Evolutionary conservation across 192 early-diverging fungal genomes (phyloP), one percentile per base, ranked within the genome.

Genomic region (Backusella mclennaniae): DNA sequence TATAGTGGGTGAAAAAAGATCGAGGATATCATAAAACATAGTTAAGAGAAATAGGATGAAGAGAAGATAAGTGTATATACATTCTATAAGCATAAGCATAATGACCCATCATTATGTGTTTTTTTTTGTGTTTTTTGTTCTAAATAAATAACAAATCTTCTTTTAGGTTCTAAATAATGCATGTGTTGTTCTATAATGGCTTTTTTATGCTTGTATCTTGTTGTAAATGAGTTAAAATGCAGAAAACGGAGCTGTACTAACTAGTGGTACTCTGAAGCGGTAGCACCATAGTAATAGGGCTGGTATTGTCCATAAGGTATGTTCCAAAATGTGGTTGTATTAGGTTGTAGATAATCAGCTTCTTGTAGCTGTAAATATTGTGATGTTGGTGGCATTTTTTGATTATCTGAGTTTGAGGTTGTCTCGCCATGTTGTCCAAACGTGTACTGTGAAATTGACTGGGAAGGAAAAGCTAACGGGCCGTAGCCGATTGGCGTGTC

Each of bases 401-500:
- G 56, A 23, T 14, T 0, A 11, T 63, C 56, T 63, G 56, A 3
- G 8, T 63, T 63, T 29, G 56, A 63, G 56, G 23, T 3, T 14
- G 56, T 29, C 26, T 63, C 56, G 26, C 11, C 56, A 63, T 63
- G 26, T 63, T 63, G 56, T 26, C 23, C 56, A 29, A 63, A 29
- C 4, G 56, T 63, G 56, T 63, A 29, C n/a, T 63, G 56, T 63
- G 56, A 23, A 29, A 26, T 63, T 29, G 56, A 26, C 26, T 63
- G 56, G 12, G 26, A 29, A 14, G 23, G 56, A 63, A 29, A 63
- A 63, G 56, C 9, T 63, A 44, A 7, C 70, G 70, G 70, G 44
- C 42, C 21, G 23, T 41, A 71, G 7, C 70, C 70, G 70, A 71
- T 71, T 71, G 70, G 70, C 23, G 70, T 46, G 29, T 8, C 26